phyloP scores from a whole-genome alignment of 1,284 basidiomycete species.

The Leucoagaricus sp. region DNA sequence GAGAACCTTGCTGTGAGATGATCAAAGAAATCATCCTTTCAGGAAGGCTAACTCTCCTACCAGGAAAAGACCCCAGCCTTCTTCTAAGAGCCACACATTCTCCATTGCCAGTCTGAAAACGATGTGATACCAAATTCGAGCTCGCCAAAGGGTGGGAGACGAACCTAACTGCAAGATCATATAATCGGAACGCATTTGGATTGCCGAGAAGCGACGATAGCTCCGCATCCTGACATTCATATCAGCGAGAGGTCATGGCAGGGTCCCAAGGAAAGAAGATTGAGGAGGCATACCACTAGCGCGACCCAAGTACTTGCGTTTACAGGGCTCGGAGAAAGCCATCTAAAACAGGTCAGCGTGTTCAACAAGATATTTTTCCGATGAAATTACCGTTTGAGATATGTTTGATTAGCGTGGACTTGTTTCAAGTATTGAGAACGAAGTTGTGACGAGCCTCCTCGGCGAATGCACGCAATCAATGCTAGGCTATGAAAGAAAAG shows the following conservation, averaged over 20 bases:
- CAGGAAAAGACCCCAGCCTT: constrained; percentile 67
- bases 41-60: constrained; percentile 33
- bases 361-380: constrained; percentile 10
- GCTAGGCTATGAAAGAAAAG: constrained; percentile 70
- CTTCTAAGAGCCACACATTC: constrained; percentile 69
- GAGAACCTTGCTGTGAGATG: constrained; percentile 59
- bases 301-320: constrained; percentile 69
- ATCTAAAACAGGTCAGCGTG: constrained; percentile 37
- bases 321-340: constrained; percentile 66
- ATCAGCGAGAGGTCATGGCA: no score
- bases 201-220: constrained; percentile 57
- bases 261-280: neutral
- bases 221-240: constrained; percentile 69
- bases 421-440: constrained; percentile 52
- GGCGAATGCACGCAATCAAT: constrained; percentile 56
- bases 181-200: constrained; percentile 60
- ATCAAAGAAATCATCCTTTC: constrained; percentile 7
- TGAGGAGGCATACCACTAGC: constrained; percentile 50
- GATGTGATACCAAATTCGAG: neutral
- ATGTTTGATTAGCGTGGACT: constrained; percentile 58
- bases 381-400: constrained; percentile 47
- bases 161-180: constrained; percentile 67
- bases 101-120: constrained; percentile 60
- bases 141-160: constrained; percentile 18
- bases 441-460: constrained; percentile 39